Conservation (phyloP, 2,329 filamentous ascomycete genomes). For the Aspergillus calidoustus region DNA sequence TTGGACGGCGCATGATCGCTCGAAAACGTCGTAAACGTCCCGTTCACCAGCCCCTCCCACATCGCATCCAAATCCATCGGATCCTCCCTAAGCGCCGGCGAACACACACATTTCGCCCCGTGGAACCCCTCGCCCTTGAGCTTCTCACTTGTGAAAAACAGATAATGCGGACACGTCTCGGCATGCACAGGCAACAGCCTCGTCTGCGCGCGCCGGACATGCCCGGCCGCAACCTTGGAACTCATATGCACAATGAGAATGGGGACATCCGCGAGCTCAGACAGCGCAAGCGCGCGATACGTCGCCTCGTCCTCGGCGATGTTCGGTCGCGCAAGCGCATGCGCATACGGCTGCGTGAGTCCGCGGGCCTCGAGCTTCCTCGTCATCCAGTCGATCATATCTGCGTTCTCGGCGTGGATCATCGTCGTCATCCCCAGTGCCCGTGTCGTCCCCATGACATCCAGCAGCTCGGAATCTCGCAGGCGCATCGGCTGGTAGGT, state of each 20-base stretch:
- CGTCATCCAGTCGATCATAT: conserved; percentile 47
- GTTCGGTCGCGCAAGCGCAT: conserved; percentile 47
- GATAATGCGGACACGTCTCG: conserved; percentile 64
- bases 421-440: conserved; percentile 51
- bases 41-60: conserved; percentile 57
- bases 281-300: conserved; percentile 56
- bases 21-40: conserved; percentile 60
- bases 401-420: conserved; percentile 51
- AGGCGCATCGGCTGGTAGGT: conserved; percentile 51
- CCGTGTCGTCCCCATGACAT: conserved; percentile 48
- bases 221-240: conserved; percentile 52
- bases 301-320: conserved; percentile 51
- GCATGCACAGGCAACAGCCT: conserved; percentile 58
- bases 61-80: conserved; percentile 55
- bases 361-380: conserved; percentile 42
- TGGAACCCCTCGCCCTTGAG: conserved; percentile 46
- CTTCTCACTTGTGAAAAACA: conserved; percentile 57
- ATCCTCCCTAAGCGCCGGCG: conserved; percentile 55
- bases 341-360: conserved; percentile 46
- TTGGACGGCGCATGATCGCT: conserved; percentile 53
- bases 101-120: conserved; percentile 61
- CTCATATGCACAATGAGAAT: conserved; percentile 60
- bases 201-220: conserved; percentile 57
- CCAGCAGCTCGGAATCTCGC: conserved; percentile 47
- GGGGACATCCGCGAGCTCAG: conserved; percentile 56